A percentile compares a stretch with the other conserved stretches of the same genome.
phyloP scores from a whole-genome alignment of 148 eudicot species.

The Silene latifolia region DNA sequence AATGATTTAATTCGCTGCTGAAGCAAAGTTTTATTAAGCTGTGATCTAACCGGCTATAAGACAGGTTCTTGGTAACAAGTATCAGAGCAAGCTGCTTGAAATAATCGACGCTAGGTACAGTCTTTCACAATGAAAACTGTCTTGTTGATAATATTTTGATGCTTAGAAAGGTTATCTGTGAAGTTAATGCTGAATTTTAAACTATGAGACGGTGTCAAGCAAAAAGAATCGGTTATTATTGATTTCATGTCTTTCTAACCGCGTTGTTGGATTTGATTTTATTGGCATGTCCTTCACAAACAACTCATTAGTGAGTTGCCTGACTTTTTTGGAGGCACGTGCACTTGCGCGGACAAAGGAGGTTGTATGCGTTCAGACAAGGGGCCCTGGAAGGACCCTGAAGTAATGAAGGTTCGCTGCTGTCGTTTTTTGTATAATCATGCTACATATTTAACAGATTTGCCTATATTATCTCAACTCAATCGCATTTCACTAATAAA shows the following conservation, averaged over 20 bases:
- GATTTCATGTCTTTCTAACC: slow-evolving; percentile 1
- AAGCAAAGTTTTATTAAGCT: slow-evolving; percentile 3
- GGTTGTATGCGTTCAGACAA: slow-evolving; percentile 93
- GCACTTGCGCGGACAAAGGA: slow-evolving; percentile 81
- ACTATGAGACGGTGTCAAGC: no score
- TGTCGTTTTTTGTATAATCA: background rate
- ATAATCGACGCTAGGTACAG: slow-evolving; percentile 70
- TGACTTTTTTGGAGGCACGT: slow-evolving; percentile 83
- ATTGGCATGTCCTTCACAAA: no score
- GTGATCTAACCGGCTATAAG: slow-evolving; percentile 3
- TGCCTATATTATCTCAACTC: background rate
- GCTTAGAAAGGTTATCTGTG: no score
- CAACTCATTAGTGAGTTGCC: slow-evolving; percentile 83
- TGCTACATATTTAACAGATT: background rate
- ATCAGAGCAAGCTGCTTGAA: slow-evolving; percentile 93
- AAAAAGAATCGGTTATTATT: no score
- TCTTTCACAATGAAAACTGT: background rate
- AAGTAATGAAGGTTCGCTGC: slow-evolving; percentile 56
- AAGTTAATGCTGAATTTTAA: no score
- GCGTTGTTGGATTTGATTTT: background rate
- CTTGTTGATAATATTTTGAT: no score
- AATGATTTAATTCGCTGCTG: slow-evolving; percentile 1
- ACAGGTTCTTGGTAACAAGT: slow-evolving; percentile 87
- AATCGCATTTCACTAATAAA: background rate
- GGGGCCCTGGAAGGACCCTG: slow-evolving; percentile 95